These are phyloP conservation scores for Pseudogymnoascus pannorum DNA, from an alignment of 2,329 filamentous ascomycete species.

Conservation along the genomic window DNA sequence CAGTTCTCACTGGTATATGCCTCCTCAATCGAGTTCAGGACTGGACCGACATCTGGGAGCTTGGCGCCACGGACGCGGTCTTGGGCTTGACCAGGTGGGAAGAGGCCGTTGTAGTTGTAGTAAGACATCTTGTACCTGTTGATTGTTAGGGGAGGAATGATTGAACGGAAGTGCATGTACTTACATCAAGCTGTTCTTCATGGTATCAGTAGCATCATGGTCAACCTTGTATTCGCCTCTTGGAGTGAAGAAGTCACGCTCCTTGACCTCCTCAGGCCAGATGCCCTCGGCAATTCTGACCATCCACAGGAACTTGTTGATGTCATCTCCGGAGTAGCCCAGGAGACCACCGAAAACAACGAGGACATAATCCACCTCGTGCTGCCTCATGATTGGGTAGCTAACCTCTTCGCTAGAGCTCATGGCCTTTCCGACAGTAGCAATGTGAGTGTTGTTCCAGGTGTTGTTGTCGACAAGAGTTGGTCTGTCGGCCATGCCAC, in stretches of 20 bases:
- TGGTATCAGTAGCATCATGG: constrained; percentile 84
- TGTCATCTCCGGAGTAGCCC: constrained; percentile 96
- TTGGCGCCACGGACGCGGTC: constrained; percentile 80
- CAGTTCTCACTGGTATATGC: constrained; percentile 99
- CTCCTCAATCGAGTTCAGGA: constrained; percentile 85
- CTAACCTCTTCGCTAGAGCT: constrained; percentile 94
- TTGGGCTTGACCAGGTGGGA: constrained; percentile 81
- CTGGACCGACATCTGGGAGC: constrained; percentile 76
- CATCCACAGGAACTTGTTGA: constrained; percentile 99
- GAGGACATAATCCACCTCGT: constrained; percentile 98
- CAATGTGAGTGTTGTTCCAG: constrained; percentile 99
- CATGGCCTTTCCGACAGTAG: constrained; percentile 98
- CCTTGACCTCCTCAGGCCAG: constrained; percentile 98
- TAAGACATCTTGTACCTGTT: constrained; percentile 99
- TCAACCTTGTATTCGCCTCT: constrained; percentile 95
- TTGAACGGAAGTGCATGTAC: constrained; percentile 30
- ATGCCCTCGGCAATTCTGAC: constrained; percentile 97
- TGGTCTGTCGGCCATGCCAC: constrained; percentile 95
- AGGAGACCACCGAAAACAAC: constrained; percentile 93
- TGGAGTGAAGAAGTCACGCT: constrained; percentile 89
- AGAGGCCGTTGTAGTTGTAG: constrained; percentile 91
- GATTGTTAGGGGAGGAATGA: constrained; percentile 18
- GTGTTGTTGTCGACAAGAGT: constrained; percentile 99
- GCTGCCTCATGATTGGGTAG: constrained; percentile 96
- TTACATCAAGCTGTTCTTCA: constrained; percentile 99